phyloP scores from a whole-genome alignment of 805 yeast species.

The Candida sanyiensis region DNA sequence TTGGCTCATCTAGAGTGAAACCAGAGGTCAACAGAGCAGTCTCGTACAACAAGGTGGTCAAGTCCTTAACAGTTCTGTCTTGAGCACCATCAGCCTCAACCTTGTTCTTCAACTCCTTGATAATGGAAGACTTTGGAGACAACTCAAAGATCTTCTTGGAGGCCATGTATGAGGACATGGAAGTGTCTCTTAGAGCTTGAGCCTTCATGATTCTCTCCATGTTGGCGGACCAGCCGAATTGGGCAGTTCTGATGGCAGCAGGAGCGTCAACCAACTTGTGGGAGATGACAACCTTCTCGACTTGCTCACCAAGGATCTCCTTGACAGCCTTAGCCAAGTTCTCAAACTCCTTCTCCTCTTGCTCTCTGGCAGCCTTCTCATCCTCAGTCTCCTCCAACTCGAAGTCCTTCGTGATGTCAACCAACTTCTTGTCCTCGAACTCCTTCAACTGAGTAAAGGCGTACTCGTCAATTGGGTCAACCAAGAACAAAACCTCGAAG shows the following conservation, averaged over 20 bases:
- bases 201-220: slow-evolving; percentile 99
- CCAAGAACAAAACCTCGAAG: slow-evolving; percentile 95
- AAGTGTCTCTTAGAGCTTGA: slow-evolving; percentile 97
- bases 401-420: slow-evolving; percentile 98
- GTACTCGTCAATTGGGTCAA: slow-evolving; percentile 99
- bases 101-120: slow-evolving; percentile 92
- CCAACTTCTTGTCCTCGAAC: slow-evolving; percentile 98
- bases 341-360: slow-evolving; percentile 88
- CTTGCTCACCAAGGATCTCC: slow-evolving; percentile 97
- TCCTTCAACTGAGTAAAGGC: slow-evolving; percentile 99
- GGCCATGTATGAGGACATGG: slow-evolving; percentile 99
- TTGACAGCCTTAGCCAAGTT: slow-evolving; percentile 91
- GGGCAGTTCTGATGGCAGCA: slow-evolving; percentile 99
- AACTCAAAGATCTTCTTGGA: slow-evolving; percentile 99
- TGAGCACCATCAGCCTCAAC: slow-evolving; percentile 96
- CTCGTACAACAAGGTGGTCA: slow-evolving; percentile 93
- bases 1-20: slow-evolving; percentile 98
- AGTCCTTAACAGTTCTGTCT: slow-evolving; percentile 97
- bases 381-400: slow-evolving; percentile 98
- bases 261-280: slow-evolving; percentile 97
- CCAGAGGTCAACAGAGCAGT: slow-evolving; percentile 98
- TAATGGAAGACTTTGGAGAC: slow-evolving; percentile 93
- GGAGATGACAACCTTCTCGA: slow-evolving; percentile 98
- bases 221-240: slow-evolving; percentile 99
- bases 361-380: slow-evolving; percentile 92